Evolutionary conservation across 2,329 filamentous ascomycete species (phyloP), one percentile per base, ranked within the genome.

Genomic region (Curvularia hawaiiensis): DNA sequence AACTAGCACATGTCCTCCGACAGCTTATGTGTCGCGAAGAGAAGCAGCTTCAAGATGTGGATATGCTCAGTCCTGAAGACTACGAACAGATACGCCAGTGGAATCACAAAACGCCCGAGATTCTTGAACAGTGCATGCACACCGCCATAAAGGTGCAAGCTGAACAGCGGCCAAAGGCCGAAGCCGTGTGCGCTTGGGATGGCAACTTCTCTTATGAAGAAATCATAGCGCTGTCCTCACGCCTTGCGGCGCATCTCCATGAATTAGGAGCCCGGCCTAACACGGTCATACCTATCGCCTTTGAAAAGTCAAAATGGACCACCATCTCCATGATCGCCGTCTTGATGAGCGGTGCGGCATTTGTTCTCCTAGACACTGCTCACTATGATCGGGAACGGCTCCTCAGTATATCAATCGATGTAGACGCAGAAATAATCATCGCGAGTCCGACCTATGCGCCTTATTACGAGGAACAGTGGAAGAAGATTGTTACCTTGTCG

Each of bases 341-440:
- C 10, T 59, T 80, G 46, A 79, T 79, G 55, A 73, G 77, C n/a
- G 78, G 78, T 1, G 74, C 68, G 35, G 76, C 75, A 4, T 78
- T 74, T 72, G 79, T 75, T 60, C 22, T 40, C 2, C 28, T 63
- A 3, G 57, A 62, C 39, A 53, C 68, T 71, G 46, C 28, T 22
- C 40, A 43, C 40, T 43, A 43, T 43, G n/a, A 43, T 43, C 16
- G 11, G 18, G 40, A 43, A 43, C 40, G 18, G 40, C n/a, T 43
- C 22, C 40, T 43, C 11, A 22, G 40, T 43, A 14, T 43, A 43
- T 11, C 40, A 43, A 43, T 3, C 16, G 40, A 43, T 20, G 40
- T 43, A 4, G 40, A 43, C 11, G 40, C 40, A 22, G 18, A 43
- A 22, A 43, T 43, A 43, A 20, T 43, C 40, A 14, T 65, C 6